Evolutionary conservation across 352 stramenopile genomes (phyloP).

Genomic region (Phytophthora pinifolia): DNA sequence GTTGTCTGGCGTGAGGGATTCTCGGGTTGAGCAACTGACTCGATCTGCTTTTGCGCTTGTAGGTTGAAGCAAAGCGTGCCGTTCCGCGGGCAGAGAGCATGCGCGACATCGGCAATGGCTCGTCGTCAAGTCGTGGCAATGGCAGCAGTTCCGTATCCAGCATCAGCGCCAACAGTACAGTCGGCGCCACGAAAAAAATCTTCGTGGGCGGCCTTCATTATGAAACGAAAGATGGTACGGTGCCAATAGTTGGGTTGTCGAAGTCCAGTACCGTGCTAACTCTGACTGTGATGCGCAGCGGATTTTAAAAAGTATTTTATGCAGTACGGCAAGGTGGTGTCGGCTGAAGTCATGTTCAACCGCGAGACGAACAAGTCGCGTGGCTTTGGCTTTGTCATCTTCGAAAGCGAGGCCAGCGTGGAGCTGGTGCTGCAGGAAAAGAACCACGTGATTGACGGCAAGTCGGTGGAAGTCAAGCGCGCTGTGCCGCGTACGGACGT

Average conservation of each 20-base stretch:
- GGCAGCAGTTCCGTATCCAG: constrained; percentile 55
- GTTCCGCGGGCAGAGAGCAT: constrained; percentile 87
- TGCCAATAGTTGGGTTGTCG: neutral
- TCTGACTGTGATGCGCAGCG: constrained; percentile 34
- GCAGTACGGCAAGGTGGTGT: constrained; percentile 93
- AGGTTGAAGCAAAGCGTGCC: constrained; percentile 92
- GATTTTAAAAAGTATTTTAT: constrained; percentile 93
- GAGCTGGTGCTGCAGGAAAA: constrained; percentile 86
- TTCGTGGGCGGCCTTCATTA: constrained; percentile 93
- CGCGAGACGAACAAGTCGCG: constrained; percentile 94
- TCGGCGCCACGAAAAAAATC: constrained; percentile 90
- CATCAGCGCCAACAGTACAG: constrained; percentile 49
- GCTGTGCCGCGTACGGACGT: constrained; percentile 84
- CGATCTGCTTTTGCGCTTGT: constrained; percentile 13
- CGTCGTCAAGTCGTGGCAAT: constrained; percentile 52
- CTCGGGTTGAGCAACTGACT: constrained; percentile 9
- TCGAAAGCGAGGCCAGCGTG: constrained; percentile 87
- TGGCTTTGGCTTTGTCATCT: constrained; percentile 94
- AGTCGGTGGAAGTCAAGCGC: constrained; percentile 89
- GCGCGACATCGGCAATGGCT: constrained; percentile 55
- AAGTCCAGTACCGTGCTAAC: neutral
- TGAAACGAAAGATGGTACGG: constrained; percentile 91
- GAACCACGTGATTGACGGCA: constrained; percentile 91
- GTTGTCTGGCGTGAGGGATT: neutral
- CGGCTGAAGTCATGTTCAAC: constrained; percentile 95